A percentile compares a stretch with the other conserved stretches of the same genome.
phyloP scores from a whole-genome alignment of 2,329 filamentous ascomycete genomes.

The Xylaria hypoxylon region DNA sequence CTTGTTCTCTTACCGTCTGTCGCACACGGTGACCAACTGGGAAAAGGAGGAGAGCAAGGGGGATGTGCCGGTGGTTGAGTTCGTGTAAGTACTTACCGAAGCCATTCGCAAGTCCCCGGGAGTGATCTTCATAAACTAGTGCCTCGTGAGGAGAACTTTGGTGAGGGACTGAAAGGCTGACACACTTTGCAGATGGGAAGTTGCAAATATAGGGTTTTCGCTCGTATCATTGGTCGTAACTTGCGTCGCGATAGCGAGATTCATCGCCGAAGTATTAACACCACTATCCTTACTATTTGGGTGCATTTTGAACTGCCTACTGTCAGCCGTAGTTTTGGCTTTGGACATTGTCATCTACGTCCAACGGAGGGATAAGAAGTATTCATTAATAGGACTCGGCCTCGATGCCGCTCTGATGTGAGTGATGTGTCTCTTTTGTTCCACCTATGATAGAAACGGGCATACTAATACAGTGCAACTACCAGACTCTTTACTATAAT shows the following conservation, averaged over 20 bases:
- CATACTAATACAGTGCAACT: neutral
- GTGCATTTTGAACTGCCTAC: conserved; percentile 62
- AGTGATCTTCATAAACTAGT: neutral
- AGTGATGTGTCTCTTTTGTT: conserved; percentile 42
- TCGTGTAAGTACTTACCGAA: conserved; percentile 59
- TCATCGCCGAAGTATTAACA: conserved; percentile 63
- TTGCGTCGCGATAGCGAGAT: conserved; percentile 60
- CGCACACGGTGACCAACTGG: conserved; percentile 58
- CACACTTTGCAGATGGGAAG: conserved; percentile 62
- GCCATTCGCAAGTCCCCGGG: neutral
- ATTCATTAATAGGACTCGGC: conserved; percentile 61
- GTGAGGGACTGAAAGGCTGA: neutral
- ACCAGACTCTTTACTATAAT: conserved; percentile 57
- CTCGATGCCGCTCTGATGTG: conserved; percentile 64
- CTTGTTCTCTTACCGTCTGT: conserved; percentile 65
- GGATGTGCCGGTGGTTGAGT: conserved; percentile 58
- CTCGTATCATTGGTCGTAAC: conserved; percentile 60
- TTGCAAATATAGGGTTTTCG: conserved; percentile 63
- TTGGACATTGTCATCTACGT: conserved; percentile 66
- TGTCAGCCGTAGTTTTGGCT: conserved; percentile 60
- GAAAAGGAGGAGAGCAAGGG: conserved; percentile 56
- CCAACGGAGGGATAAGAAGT: conserved; percentile 58
- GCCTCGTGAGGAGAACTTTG: neutral
- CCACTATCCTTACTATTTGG: conserved; percentile 66
- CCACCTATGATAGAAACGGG: neutral